Base-by-base conservation (phyloP, 2,329 filamentous ascomycete genomes). In the Fusarium sp. region DNA sequence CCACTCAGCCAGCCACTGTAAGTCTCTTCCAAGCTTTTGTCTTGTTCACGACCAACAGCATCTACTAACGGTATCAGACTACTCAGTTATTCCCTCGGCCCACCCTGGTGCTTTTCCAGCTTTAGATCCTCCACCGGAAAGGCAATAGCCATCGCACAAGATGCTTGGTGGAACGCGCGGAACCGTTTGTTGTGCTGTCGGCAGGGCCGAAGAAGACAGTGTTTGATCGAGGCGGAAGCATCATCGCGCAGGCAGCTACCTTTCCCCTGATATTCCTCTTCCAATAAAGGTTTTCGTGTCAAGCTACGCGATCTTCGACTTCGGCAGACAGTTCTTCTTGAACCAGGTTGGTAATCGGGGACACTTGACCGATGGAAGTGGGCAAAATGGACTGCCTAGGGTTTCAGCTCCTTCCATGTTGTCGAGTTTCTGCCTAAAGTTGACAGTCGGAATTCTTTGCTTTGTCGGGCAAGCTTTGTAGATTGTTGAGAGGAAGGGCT, bases 131-230 rank as follows among this genome's bases (percentile, higher is more conserved):
- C 10, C 34, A 11, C 3, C 6, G 8, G 16, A n/a, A 37, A 4
- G 3, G 6, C 10, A 5, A 11, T n/a, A 11, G 3, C 3, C 18
- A 7, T 37, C 18, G 3, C 18, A 1, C 31, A 11, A 11, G 34
- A 9, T 37, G 34, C 10, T 11, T 26, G 10, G 26, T 26, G 26
- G 26, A 26, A 37, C 18, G 10, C 18, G 7, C 9, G 18, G 34
- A 37, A 37, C 16, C 9, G 5, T 37, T 11, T n/a, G 18, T 37
- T 37, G 9, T 37, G 34, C 34, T 37, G 16, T 18, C 16, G 16
- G 34, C 9, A 37, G 10, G 18, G 9, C 16, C 9, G n/a, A 37
- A 37, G 31, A 37, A n/a, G 31, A 26, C 26, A 26, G 26, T 26
- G 26, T 26, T 26, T 26, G 26, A 26, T 26, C 26, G 9, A 26